Evolutionary conservation across 139 green algal species (phyloP).

Genomic region (Ulvella scutata): DNA sequence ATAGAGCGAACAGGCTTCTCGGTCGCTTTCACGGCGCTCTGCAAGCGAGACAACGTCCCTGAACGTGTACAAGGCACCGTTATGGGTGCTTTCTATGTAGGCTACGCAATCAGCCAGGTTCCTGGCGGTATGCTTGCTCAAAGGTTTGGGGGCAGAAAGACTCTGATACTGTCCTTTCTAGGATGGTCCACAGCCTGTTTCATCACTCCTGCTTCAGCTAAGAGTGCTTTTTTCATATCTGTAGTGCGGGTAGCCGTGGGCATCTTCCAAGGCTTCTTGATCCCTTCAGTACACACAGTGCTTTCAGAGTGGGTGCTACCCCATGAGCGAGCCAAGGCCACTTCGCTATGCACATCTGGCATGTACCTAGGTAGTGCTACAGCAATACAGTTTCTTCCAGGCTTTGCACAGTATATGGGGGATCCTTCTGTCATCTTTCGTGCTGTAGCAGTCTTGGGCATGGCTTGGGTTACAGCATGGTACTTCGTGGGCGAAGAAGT

Average conservation of each 20-base stretch:
- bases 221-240: slow-evolving; percentile 10
- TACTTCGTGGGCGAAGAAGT: slow-evolving; percentile 31
- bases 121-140: slow-evolving; percentile 85
- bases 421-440: slow-evolving; percentile 39
- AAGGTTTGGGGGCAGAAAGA: slow-evolving; percentile 64
- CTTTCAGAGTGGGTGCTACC: slow-evolving; percentile 79
- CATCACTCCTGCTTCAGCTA: slow-evolving; percentile 46
- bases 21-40: slow-evolving; percentile 82
- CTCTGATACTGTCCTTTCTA: slow-evolving; percentile 65
- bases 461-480: slow-evolving; percentile 69
- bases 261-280: slow-evolving; percentile 79
- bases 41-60: slow-evolving; percentile 34
- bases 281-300: slow-evolving; percentile 90
- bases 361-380: slow-evolving; percentile 94
- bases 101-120: slow-evolving; percentile 88
- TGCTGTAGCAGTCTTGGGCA: slow-evolving; percentile 48
- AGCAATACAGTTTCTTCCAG: slow-evolving; percentile 77
- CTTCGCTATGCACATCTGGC: slow-evolving; percentile 86
- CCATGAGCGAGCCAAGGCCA: slow-evolving; percentile 63
- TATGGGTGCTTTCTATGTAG: slow-evolving; percentile 93
- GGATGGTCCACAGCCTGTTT: slow-evolving; percentile 62
- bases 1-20: slow-evolving; percentile 91
- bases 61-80: slow-evolving; percentile 76
- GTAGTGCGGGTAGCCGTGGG: slow-evolving; percentile 55
- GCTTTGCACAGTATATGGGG: slow-evolving; percentile 30